Base-by-base conservation (phyloP, 805 yeast genomes). In the Komagataella ulmi region DNA sequence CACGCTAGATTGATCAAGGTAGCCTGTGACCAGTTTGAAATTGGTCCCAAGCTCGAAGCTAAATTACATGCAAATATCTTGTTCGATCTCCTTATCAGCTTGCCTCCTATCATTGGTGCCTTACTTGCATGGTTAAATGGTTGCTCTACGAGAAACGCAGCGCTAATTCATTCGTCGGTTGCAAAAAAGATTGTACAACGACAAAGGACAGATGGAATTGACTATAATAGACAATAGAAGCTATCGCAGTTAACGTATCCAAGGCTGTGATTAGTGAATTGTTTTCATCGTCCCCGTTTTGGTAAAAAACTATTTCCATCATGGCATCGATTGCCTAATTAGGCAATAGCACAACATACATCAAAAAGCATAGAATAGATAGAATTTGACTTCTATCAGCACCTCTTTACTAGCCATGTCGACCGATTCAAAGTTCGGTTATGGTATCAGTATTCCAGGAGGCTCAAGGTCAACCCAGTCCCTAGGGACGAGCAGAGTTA, bases 71-170 rank as follows among this genome's bases (percentile, higher is more conserved):
- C 83, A 14, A 86, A 90, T 60, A 85, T 89, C 45, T 60, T 78
- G 10, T 64, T 88, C 53, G 97, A 91, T 63, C 71, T 90, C 30
- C 57, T 85, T 45, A 79, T 90, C 44, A 75, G 90, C 2, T 69
- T 91, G 40, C 83, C 91, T 0, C 98, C 98, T 0, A 57, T 89
- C 3, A 64, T 91, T 40, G 98, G 98, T 1, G 72, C 81, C 2
- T 66, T 89, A 44, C 76, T 89, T 51, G 69, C 86, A 10, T 90
- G 96, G 91, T 54, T 90, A 64, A 79, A 88, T 61, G 86, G 82
- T 2, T 86, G 96, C 61, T 86, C 95, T 6, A 87, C 97, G 0
- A 72, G 97, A 59, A 90, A 91, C 64, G 95, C 96, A 0, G 90
- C 91, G 0, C 60, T 88, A 58, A 74, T 89, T 7, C 88, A 87